phyloP scores from a whole-genome alignment of 305 asterid genomes.

The Plantago coronopus region DNA sequence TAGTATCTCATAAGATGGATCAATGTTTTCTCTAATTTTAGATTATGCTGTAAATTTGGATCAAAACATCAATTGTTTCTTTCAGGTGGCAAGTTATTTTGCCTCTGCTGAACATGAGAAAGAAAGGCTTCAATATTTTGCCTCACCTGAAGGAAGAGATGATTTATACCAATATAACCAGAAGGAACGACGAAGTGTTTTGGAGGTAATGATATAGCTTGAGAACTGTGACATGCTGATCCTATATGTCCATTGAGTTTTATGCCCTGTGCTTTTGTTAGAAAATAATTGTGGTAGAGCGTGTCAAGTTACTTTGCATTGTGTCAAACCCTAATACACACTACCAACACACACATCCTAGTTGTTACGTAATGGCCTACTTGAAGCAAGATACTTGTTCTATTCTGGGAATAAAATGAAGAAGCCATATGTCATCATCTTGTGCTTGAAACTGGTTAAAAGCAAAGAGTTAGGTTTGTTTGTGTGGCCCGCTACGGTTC shows the following conservation, averaged over 20 bases:
- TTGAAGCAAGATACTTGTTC: no score
- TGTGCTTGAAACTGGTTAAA: no score
- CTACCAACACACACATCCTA: no score
- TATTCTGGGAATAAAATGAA: no score
- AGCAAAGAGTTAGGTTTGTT: no score
- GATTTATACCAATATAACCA: conserved; percentile 86
- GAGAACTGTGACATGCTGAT: not conserved
- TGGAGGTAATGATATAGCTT: conserved; percentile 53
- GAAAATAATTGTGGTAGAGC: conserved; percentile 1
- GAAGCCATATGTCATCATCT: no score
- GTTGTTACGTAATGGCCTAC: no score
- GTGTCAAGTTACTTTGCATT: conserved; percentile 8
- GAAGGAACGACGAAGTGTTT: conserved; percentile 85
- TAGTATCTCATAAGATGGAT: not conserved
- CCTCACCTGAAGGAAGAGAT: conserved; percentile 95
- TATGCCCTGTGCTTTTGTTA: conserved; percentile 3
- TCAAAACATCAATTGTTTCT: conserved; percentile 11
- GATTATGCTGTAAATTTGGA: not conserved
- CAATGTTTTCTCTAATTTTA: not conserved
- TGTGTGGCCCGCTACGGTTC: no score
- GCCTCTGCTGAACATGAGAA: conserved; percentile 86
- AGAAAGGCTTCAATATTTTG: conserved; percentile 84
- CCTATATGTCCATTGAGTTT: not conserved
- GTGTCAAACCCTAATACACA: no score
- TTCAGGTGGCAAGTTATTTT: conserved; percentile 80